These are phyloP conservation scores for Pulveroboletus sp. DNA, from an alignment of 768 basidiomycete species.

Conservation along the genomic window DNA sequence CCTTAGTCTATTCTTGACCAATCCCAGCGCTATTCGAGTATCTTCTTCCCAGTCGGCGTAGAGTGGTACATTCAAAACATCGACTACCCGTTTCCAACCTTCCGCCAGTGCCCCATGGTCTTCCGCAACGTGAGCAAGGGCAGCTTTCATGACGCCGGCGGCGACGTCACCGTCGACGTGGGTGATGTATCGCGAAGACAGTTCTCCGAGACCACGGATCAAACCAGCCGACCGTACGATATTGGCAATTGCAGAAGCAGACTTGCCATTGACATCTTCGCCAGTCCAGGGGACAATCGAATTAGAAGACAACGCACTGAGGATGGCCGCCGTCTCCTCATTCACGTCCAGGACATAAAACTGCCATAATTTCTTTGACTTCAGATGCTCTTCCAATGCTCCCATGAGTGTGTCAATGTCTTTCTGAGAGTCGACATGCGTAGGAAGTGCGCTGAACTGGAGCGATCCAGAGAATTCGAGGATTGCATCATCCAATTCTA, in stretches of 20 bases:
- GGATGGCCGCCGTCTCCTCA: constrained; percentile 56
- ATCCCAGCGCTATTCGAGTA: constrained; percentile 63
- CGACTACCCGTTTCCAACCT: constrained; percentile 74
- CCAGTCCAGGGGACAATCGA: constrained; percentile 58
- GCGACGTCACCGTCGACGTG: constrained; percentile 59
- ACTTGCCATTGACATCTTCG: constrained; percentile 52
- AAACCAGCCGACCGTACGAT: constrained; percentile 51
- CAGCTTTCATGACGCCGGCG: constrained; percentile 72
- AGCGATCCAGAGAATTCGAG: constrained; percentile 74
- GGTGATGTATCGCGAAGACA: constrained; percentile 66
- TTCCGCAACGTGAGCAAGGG: constrained; percentile 44
- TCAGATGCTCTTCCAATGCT: constrained; percentile 59
- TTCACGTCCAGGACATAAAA: constrained; percentile 85
- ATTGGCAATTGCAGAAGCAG: constrained; percentile 60
- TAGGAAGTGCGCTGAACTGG: constrained; percentile 65
- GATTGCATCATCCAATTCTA: constrained; percentile 87
- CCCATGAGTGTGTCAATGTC: constrained; percentile 68
- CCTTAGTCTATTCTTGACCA: constrained; percentile 69
- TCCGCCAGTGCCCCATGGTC: constrained; percentile 56
- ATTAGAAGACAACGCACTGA: constrained; percentile 27
- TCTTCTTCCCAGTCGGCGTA: constrained; percentile 89
- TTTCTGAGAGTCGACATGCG: constrained; percentile 51
- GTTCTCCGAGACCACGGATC: constrained; percentile 55
- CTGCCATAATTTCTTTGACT: constrained; percentile 79
- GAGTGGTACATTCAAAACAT: constrained; percentile 83